Conservation (phyloP, 495 filamentous ascomycete genomes). For the Aspergillus biplanus region DNA sequence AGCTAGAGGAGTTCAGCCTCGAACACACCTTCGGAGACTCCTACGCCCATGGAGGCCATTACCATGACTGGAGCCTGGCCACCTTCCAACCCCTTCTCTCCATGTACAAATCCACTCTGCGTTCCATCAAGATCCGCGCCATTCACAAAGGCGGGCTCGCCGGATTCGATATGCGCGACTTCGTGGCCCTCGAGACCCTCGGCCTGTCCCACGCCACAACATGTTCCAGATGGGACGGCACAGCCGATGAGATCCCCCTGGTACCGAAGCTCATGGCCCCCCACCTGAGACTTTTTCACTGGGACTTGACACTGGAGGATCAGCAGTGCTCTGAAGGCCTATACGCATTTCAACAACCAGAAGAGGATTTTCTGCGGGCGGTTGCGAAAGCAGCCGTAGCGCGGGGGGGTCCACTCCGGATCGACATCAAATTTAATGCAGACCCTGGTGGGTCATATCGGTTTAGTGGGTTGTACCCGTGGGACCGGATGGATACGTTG, state of each 20-base stretch:
- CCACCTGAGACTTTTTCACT: conserved; percentile 3
- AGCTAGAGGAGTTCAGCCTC: conserved; percentile 3
- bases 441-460: background rate
- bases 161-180: conserved; percentile 9
- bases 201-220: background rate
- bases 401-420: background rate
- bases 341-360: background rate
- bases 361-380: conserved; percentile 8
- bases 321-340: background rate
- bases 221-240: background rate
- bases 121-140: background rate
- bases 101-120: conserved; percentile 10
- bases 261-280: background rate
- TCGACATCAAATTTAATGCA: background rate
- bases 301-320: conserved; percentile 5
- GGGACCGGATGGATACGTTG: conserved; percentile 15
- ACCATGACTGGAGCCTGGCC: conserved; percentile 7
- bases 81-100: conserved; percentile 10
- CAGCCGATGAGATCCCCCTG: background rate
- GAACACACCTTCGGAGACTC: background rate
- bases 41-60: background rate
- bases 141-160: background rate
- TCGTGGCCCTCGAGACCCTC: background rate
- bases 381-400: background rate
- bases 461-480: background rate